Percentiles rank a stretch among this genome's conserved stretches.
Conservation (phyloP, 2,329 filamentous ascomycete species). For the Ascosphaera aggregata region DNA sequence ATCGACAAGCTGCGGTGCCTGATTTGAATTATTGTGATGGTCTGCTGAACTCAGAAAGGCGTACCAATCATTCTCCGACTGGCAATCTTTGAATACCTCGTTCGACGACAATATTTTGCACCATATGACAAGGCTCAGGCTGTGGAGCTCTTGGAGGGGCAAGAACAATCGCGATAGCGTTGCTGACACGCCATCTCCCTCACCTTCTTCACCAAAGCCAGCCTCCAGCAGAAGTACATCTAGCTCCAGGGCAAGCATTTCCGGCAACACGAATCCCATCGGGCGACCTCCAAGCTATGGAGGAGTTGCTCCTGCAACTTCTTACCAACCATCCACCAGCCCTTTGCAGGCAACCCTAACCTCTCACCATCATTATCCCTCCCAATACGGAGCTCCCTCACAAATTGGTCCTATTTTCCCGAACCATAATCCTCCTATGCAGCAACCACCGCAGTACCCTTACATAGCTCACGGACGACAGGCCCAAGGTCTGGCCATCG, state of each 20-base stretch:
- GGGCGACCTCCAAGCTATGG: neutral
- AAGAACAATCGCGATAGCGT: neutral
- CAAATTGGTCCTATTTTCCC: neutral
- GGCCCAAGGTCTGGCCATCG: neutral
- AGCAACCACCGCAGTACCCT: neutral
- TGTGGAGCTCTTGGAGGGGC: constrained; percentile 6
- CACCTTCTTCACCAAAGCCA: neutral
- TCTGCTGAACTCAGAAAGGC: too few species aligned
- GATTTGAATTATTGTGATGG: too few species aligned
- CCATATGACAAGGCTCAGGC: constrained; percentile 9
- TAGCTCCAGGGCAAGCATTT: neutral
- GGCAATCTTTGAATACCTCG: neutral
- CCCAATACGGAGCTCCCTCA: constrained; percentile 5
- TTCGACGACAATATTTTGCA: too few species aligned
- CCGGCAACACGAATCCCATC: neutral
- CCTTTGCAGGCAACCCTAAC: constrained; percentile 1
- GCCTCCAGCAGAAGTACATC: neutral
- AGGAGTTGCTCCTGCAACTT: neutral
- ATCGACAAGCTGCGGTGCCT: too few species aligned
- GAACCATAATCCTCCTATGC: neutral
- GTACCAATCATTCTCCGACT: too few species aligned
- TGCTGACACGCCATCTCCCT: neutral
- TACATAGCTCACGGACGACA: constrained; percentile 5
- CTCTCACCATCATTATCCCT: constrained; percentile 3
- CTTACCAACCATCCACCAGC: neutral